These are phyloP conservation scores for Volvariella volvacea DNA, from an alignment of 1,284 basidiomycete species.

Conservation along the genomic window DNA sequence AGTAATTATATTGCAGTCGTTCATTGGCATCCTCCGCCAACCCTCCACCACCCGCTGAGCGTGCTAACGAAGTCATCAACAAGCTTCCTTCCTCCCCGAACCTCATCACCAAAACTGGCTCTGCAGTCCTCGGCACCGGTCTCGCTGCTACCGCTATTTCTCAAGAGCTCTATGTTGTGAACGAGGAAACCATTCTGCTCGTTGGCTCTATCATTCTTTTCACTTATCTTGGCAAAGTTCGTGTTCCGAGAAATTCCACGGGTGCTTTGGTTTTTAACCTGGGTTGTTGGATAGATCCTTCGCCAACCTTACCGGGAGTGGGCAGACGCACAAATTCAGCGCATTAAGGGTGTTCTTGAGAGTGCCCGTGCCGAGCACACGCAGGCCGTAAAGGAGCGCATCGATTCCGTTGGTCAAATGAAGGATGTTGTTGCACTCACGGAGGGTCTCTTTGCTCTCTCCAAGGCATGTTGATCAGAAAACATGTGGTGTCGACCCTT, in stretches of 20 bases:
- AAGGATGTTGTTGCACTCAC: slow-evolving; percentile 93
- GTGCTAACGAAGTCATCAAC: slow-evolving; percentile 89
- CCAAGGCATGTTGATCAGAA: slow-evolving; percentile 60
- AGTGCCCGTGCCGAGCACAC: slow-evolving; percentile 87
- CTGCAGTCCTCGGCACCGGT: slow-evolving; percentile 88
- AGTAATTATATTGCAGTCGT: slow-evolving; percentile 37
- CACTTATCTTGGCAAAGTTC: slow-evolving; percentile 77
- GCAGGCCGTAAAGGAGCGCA: slow-evolving; percentile 88
- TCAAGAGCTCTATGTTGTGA: slow-evolving; percentile 95
- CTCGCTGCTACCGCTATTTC: slow-evolving; percentile 91
- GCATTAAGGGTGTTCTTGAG: slow-evolving; percentile 81
- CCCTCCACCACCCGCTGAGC: slow-evolving; percentile 75
- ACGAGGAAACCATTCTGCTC: slow-evolving; percentile 87
- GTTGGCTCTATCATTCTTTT: slow-evolving; percentile 86
- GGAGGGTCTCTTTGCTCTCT: slow-evolving; percentile 85
- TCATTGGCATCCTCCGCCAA: slow-evolving; percentile 56
- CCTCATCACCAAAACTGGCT: slow-evolving; percentile 92
- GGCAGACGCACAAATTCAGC: slow-evolving; percentile 84
- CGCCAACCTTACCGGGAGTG: slow-evolving; percentile 89
- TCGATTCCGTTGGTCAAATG: slow-evolving; percentile 86
- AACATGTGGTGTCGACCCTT: no score
- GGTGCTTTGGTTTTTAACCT: slow-evolving; percentile 7
- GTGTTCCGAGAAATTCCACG: slow-evolving; percentile 16
- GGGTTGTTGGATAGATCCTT: slow-evolving; percentile 38
- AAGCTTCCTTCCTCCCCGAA: slow-evolving; percentile 85